phyloP scores from a whole-genome alignment of 495 filamentous ascomycete genomes.

The Lasiosphaeris hirsuta region DNA sequence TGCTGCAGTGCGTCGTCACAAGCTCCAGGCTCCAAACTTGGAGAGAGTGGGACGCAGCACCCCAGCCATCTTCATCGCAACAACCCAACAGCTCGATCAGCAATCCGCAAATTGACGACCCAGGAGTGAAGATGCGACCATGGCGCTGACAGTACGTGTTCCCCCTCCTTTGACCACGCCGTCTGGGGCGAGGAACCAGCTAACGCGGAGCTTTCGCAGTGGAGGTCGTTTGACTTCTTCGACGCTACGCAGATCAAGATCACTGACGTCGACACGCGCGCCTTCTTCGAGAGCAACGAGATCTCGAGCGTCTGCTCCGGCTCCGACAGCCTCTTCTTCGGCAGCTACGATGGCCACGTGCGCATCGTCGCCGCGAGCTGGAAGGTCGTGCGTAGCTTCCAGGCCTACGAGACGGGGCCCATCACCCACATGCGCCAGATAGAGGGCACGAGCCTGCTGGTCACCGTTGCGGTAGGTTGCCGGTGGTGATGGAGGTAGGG shows the following conservation, averaged over 20 bases:
- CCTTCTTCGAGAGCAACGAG: constrained; percentile 48
- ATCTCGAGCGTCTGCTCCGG: constrained; percentile 69
- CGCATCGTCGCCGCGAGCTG: constrained; percentile 82
- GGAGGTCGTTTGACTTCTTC: constrained; percentile 99
- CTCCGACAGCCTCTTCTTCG: constrained; percentile 86
- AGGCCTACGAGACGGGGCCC: constrained; percentile 69
- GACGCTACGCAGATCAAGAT: constrained; percentile 82
- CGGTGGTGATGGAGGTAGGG: not conserved
- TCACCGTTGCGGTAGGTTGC: constrained; percentile 64
- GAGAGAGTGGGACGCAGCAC: not conserved
- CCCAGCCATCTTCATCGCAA: not conserved
- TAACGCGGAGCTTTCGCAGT: constrained; percentile 50
- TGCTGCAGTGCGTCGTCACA: constrained; percentile 9
- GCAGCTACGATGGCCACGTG: constrained; percentile 76
- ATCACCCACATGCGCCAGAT: constrained; percentile 97
- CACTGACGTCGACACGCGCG: constrained; percentile 60
- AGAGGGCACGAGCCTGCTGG: constrained; percentile 77
- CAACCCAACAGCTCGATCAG: not conserved
- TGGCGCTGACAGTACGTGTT: constrained; percentile 33
- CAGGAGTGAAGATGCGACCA: constrained; percentile 26
- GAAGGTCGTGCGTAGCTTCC: constrained; percentile 82
- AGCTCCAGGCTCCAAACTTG: not conserved
- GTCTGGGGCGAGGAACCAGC: not conserved
- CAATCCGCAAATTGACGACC: not conserved
- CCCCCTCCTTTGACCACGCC: constrained; percentile 2